Base-by-base conservation (phyloP, 441 rosid genomes). In the Viola pubescens region DNA sequence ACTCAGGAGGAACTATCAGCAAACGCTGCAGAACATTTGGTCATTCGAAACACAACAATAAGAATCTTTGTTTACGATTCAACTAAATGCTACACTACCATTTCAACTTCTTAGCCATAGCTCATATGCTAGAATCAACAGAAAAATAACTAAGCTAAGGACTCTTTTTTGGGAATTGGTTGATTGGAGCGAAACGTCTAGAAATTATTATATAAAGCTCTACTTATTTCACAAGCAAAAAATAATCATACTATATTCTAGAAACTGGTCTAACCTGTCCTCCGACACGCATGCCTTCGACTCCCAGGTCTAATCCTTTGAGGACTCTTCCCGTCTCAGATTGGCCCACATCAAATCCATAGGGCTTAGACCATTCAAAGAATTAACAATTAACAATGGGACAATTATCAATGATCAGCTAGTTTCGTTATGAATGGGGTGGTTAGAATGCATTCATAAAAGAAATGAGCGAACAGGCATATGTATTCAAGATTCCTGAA, bases 271-370 rank as follows among this genome's bases (percentile, higher is more conserved):
- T 64, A 71, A 87, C 95, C 91, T 89, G 98, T 41, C 94, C 95
- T 1, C 95, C 98, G 7, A 92, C 90, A 48, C 72, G 82, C 94
- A 92, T 89, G 61, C 97, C 92, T 81, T 89, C 73, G 71, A 81
- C 85, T 12, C 96, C 97, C 34, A 89, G 77, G 70, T 92, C 97
- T 67, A 92, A 80, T 72, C 98, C 97, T 82, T 87, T 89, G 47
- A 92, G 86, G 63, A 89, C 95, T 26, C 59, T 66, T 60, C 97
- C 97, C 58, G 71, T 86, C 73, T 92, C 96, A 6, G 98, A 92
- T 70, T 92, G 90, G 9, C 98, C 95, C 57, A 92, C 87, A 63
- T 92, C 96, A 73, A 92, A 89, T 48, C 97, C 98, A 58, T 92
- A 92, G 59, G 96, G 96, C 97, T 89, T 85, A 75, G 77, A 5